These are phyloP conservation scores for Moniliella sp. DNA, from an alignment of 1,284 basidiomycete genomes.

Conservation along the genomic window DNA sequence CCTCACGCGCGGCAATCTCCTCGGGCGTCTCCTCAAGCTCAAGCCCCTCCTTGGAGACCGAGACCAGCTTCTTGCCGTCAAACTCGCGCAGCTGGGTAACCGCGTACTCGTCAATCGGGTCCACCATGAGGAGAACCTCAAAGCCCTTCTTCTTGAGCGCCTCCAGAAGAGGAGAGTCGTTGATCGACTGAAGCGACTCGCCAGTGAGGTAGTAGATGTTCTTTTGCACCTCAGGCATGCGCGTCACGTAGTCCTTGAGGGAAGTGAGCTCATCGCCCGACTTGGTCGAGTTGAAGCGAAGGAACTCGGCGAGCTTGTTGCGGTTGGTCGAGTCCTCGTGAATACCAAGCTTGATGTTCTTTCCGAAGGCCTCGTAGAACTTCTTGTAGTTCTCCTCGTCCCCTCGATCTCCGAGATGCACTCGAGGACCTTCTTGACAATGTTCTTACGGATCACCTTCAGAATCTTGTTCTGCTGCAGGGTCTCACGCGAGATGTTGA, in stretches of 20 bases:
- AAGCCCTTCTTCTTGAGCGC: conserved; percentile 99
- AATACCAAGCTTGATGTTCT: conserved; percentile 56
- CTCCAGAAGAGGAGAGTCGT: conserved; percentile 95
- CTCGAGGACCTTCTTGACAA: conserved; percentile 97
- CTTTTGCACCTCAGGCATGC: conserved; percentile 97
- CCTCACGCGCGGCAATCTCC: conserved; percentile 91
- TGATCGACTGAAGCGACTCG: conserved; percentile 74
- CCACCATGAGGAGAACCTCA: conserved; percentile 80
- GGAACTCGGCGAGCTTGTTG: conserved; percentile 94
- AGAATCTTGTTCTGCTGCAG: conserved; percentile 99
- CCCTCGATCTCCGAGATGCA: too few relatives aligned
- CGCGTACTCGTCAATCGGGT: conserved; percentile 45
- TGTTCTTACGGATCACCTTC: conserved; percentile 68
- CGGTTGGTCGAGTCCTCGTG: conserved; percentile 98
- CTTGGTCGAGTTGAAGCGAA: conserved; percentile 96
- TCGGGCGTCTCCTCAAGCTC: conserved; percentile 99
- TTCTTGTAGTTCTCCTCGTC: conserved; percentile 98
- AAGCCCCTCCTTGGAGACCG: conserved; percentile 94
- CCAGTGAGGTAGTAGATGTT: conserved; percentile 91
- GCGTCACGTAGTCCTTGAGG: conserved; percentile 98
- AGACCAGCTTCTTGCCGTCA: conserved; percentile 90
- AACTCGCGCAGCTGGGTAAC: conserved; percentile 97
- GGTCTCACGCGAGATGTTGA: conserved; percentile 99
- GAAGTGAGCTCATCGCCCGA: conserved; percentile 73
- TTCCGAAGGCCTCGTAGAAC: conserved; percentile 65